Base-by-base conservation (phyloP, 1,284 basidiomycete genomes). In the Ceratobasidium sp. region DNA sequence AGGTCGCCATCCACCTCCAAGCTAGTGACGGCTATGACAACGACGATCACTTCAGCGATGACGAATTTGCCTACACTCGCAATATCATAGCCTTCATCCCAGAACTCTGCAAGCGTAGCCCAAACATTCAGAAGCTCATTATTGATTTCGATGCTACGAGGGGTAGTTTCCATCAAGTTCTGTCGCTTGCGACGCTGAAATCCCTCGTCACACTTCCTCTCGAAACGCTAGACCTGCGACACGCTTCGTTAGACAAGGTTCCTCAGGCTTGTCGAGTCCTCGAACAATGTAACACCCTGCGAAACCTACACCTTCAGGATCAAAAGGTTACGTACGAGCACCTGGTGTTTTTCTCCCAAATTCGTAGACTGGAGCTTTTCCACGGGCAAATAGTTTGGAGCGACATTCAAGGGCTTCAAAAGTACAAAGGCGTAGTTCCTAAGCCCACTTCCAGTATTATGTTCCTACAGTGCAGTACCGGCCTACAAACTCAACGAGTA, bases 241-340 rank as follows among this genome's bases (percentile, higher is more conserved):
- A 62, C 28, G 10, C 33, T 3, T 1, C 20, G 17, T 15, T 62
- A 5, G 28, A 20, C 28, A 10, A 62, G 5, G 20, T 62, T 13
- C 59, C 59, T 33, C 59, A 40, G 12, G 59, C 59, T 62, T 62
- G 59, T 33, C n/a, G 40, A 38, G 13, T 38, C 40, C 59, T 62
- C 6, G 20, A 13, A 38, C 17, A 20, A 33, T 62, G 33, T 17
- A 5, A 5, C 3, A 62, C 26, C 13, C 15, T 62, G 28, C 59
- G 59, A 3, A 33, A 62, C 28, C 40, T 62, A n/a, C 28, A 62
- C 40, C 7, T 62, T 17, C 59, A 62, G 59, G 59, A 62, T 17
- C 59, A 62, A 38, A 20, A 15, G 59, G 40, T 62, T 38, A 10
- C 12, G 28, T 62, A 62, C 33, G 28, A 40, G 7, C 28, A 62